phyloP scores from a whole-genome alignment of 75 land plant genomes.

The Cupressus sempervirens region DNA sequence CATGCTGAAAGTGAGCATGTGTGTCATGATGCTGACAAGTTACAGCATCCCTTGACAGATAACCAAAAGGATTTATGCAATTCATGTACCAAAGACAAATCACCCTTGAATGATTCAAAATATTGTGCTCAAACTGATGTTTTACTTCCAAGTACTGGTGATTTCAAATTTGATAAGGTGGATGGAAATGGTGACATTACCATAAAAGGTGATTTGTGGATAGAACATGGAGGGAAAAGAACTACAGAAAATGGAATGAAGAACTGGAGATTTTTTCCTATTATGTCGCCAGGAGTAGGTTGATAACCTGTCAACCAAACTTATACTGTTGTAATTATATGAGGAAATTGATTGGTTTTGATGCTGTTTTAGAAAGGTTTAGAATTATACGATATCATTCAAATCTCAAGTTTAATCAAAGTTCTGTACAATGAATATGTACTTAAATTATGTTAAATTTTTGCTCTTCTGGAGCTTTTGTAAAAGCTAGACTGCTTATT shows the following conservation, averaged over 20 bases:
- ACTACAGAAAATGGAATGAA: slow-evolving; percentile 12
- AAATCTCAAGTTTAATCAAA: not conserved
- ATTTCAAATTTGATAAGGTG: slow-evolving; percentile 56
- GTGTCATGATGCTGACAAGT: slow-evolving; percentile 7
- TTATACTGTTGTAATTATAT: not conserved
- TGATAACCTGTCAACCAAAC: slow-evolving; percentile 15
- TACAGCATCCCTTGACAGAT: slow-evolving; percentile 1
- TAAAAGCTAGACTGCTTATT: not conserved
- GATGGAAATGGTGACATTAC: slow-evolving; percentile 26
- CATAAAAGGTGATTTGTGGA: slow-evolving; percentile 47
- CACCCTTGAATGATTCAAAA: slow-evolving; percentile 13
- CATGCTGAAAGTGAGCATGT: not conserved
- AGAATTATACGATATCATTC: not conserved
- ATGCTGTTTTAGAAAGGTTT: not conserved
- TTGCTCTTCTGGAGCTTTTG: not conserved
- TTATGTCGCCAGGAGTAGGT: slow-evolving; percentile 49
- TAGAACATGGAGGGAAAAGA: slow-evolving; percentile 31
- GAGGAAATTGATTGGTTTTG: not conserved
- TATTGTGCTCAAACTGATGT: slow-evolving; percentile 12
- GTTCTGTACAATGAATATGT: not conserved
- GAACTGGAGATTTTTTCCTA: slow-evolving; percentile 57
- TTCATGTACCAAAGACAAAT: slow-evolving; percentile 12
- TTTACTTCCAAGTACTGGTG: slow-evolving; percentile 26
- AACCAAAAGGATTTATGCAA: not conserved
- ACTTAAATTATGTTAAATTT: not conserved